Conservation (phyloP, 148 eudicot genomes). For the Amaranthus cruentus region DNA sequence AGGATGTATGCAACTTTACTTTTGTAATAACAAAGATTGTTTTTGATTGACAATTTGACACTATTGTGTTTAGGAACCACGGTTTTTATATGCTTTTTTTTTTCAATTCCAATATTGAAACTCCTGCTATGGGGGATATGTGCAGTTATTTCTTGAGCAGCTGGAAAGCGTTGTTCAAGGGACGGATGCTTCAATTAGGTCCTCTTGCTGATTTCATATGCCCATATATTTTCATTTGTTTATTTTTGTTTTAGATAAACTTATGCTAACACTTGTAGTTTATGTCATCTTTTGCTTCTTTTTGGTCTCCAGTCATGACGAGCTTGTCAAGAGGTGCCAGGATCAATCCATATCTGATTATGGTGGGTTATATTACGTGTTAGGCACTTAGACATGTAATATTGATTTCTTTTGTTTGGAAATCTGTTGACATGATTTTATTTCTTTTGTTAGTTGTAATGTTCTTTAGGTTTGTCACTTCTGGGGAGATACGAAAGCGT, state of each 20-base stretch:
- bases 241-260: neutral
- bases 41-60: too few species aligned
- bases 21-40: too few species aligned
- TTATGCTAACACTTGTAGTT: neutral
- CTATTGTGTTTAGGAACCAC: neutral
- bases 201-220: slow-evolving; percentile 7
- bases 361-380: slow-evolving; percentile 46
- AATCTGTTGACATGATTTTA: slow-evolving; percentile 17
- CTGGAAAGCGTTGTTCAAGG: slow-evolving; percentile 80
- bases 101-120: neutral
- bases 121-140: neutral
- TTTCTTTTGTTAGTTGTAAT: slow-evolving; percentile 67
- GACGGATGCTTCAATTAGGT: slow-evolving; percentile 66
- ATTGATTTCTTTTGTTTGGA: slow-evolving; percentile 6
- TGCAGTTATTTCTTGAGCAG: slow-evolving; percentile 91
- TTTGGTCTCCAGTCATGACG: slow-evolving; percentile 57
- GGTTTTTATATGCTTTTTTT: neutral
- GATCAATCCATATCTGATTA: slow-evolving; percentile 92
- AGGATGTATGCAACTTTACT: too few species aligned
- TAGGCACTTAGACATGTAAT: neutral
- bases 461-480: slow-evolving; percentile 98
- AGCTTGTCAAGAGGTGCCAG: slow-evolving; percentile 75
- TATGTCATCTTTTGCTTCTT: neutral
- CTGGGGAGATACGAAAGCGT: slow-evolving; percentile 79
- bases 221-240: neutral